A percentile compares a stretch with the other conserved stretches of the same genome.
Conservation (phyloP, 768 basidiomycete genomes). For the Hericium coralloides region DNA sequence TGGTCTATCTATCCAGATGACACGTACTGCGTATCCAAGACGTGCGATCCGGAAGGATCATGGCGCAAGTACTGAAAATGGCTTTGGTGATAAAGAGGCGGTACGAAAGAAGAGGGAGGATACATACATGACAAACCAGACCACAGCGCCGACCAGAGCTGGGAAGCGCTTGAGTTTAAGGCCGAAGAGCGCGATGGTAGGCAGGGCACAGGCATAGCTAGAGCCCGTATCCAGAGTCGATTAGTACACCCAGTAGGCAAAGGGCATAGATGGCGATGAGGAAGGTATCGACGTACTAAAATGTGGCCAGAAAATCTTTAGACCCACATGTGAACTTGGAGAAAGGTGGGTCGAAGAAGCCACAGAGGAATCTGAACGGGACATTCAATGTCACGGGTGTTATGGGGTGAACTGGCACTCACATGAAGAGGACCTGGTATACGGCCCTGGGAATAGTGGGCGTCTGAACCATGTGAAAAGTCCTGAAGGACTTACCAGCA, state of each 20-base stretch:
- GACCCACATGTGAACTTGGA: conserved; percentile 32
- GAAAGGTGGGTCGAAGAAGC: conserved; percentile 26
- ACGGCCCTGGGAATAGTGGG: conserved; percentile 34
- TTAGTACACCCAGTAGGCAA: neutral
- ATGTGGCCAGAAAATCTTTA: conserved; percentile 31
- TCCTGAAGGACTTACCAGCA: conserved; percentile 37
- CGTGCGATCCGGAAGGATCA: conserved; percentile 28
- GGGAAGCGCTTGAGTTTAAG: conserved; percentile 57
- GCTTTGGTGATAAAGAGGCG: neutral
- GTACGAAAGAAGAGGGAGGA: neutral
- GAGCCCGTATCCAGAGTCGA: neutral
- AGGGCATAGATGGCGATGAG: conserved; percentile 8
- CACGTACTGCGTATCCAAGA: conserved; percentile 31
- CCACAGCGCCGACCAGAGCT: conserved; percentile 48
- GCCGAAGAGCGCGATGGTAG: conserved; percentile 67
- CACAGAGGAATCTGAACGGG: conserved; percentile 30
- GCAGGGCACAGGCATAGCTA: conserved; percentile 30
- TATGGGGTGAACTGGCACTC: conserved; percentile 1
- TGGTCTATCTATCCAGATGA: neutral
- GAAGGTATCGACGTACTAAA: conserved; percentile 21
- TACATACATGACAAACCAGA: conserved; percentile 47
- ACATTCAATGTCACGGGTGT: no score
- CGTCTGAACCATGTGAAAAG: neutral
- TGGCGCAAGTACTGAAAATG: neutral
- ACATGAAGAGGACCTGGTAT: conserved; percentile 49